A percentile compares a stretch with the other conserved stretches of the same genome.
phyloP scores from a whole-genome alignment of 2,329 filamentous ascomycete genomes.

The Mariannaea elegans region DNA sequence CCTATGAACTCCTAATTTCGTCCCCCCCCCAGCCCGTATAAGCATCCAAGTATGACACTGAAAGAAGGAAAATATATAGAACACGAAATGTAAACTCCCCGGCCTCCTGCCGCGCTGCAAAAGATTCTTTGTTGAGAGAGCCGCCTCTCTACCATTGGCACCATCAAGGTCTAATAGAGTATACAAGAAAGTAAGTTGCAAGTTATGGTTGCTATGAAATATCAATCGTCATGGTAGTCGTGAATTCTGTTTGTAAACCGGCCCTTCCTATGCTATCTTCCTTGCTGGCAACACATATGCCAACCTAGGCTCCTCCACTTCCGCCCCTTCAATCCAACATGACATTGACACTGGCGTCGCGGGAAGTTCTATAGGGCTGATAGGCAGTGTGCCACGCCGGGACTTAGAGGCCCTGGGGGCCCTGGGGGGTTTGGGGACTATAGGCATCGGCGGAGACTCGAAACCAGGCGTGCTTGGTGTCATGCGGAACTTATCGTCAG shows the following conservation, averaged over 20 bases:
- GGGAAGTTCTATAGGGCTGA: conserved; percentile 37
- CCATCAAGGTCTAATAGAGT: conserved; percentile 7
- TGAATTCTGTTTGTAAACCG: conserved; percentile 20
- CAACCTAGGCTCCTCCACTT: conserved; percentile 38
- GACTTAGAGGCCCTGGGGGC: no score
- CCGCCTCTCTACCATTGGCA: neutral
- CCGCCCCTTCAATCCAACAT: conserved; percentile 41
- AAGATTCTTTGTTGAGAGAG: neutral
- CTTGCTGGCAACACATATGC: conserved; percentile 37
- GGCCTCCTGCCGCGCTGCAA: neutral
- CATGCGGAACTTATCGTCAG: conserved; percentile 38
- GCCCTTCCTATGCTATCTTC: neutral
- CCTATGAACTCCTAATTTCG: no score
- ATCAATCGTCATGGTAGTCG: conserved; percentile 22
- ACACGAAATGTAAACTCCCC: neutral
- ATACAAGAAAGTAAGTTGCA: conserved; percentile 8
- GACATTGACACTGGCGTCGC: conserved; percentile 40
- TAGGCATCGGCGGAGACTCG: neutral
- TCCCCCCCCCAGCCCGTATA: neutral
- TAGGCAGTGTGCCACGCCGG: neutral
- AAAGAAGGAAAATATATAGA: neutral
- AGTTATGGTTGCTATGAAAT: conserved; percentile 9
- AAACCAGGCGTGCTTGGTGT: conserved; percentile 30
- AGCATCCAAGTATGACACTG: neutral
- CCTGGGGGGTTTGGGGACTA: no score